Percentiles rank a stretch among this genome's conserved stretches.
These are phyloP conservation scores for Leptomonas seymouri DNA, from an alignment of 208 protist species.

Conservation along the genomic window DNA sequence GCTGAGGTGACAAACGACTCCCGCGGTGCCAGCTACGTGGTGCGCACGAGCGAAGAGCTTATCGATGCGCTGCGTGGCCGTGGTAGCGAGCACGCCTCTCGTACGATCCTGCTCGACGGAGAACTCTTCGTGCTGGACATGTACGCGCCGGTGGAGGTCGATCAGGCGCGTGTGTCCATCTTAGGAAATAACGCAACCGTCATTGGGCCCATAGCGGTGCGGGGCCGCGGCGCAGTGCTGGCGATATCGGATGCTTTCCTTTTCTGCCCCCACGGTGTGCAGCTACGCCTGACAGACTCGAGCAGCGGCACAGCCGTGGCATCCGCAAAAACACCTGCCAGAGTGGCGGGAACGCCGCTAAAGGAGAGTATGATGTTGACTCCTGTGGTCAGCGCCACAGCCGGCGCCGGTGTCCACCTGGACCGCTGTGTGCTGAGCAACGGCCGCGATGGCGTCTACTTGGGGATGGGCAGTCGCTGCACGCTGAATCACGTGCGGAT, in stretches of 20 bases:
- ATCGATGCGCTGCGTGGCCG: constrained; percentile 46
- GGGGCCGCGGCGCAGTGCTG: constrained; percentile 39
- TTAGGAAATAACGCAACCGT: constrained; percentile 60
- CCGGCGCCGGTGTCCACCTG: constrained; percentile 38
- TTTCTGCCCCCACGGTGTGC: constrained; percentile 26
- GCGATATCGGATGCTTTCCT: constrained; percentile 53
- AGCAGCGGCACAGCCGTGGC: background rate
- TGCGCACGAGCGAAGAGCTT: constrained; percentile 41
- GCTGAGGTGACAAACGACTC: constrained; percentile 12
- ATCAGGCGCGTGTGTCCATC: constrained; percentile 47
- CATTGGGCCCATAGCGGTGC: constrained; percentile 43
- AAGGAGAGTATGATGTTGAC: constrained; percentile 10
- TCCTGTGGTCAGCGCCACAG: constrained; percentile 50
- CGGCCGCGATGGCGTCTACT: constrained; percentile 68
- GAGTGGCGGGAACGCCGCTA: too few relatives aligned
- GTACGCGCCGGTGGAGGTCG: constrained; percentile 34
- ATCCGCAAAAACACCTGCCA: background rate
- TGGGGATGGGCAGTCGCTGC: constrained; percentile 50
- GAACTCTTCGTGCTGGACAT: constrained; percentile 43
- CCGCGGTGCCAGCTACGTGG: constrained; percentile 57
- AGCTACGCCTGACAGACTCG: background rate
- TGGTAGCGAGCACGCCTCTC: constrained; percentile 40
- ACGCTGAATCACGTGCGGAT: constrained; percentile 35
- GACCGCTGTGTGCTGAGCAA: constrained; percentile 48
- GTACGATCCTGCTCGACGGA: constrained; percentile 52